A percentile compares a stretch with the other conserved stretches of the same genome.
These are phyloP conservation scores for Globisporangium middletonii DNA, from an alignment of 352 stramenopile genomes.

Conservation along the genomic window DNA sequence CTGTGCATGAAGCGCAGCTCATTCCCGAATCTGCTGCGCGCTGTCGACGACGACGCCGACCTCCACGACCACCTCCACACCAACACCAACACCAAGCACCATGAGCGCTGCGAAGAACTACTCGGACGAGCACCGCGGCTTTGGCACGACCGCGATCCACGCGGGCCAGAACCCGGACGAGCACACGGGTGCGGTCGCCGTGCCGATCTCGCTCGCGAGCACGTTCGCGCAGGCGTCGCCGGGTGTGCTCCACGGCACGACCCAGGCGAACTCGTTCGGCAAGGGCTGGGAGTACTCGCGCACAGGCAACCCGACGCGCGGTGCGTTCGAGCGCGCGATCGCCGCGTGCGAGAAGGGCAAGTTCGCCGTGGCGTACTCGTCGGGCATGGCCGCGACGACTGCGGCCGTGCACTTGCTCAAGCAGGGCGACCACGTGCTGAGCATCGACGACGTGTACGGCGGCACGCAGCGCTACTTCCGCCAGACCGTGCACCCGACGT, in stretches of 20 bases:
- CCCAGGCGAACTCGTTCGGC: conserved; percentile 87
- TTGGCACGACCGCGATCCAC: conserved; percentile 83
- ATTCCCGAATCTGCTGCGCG: conserved; percentile 11
- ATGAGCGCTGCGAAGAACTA: conserved; percentile 58
- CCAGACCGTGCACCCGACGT: conserved; percentile 86
- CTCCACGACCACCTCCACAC: neutral
- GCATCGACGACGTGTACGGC: conserved; percentile 94
- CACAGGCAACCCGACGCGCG: conserved; percentile 94
- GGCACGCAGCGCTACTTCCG: conserved; percentile 94
- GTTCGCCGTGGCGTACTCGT: conserved; percentile 85
- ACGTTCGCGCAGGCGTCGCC: conserved; percentile 86
- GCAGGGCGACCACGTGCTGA: conserved; percentile 92
- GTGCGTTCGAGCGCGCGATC: conserved; percentile 91
- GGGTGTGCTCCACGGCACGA: conserved; percentile 65
- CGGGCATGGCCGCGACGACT: conserved; percentile 89
- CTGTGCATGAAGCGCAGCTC: neutral
- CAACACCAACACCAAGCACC: neutral
- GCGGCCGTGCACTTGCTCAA: conserved; percentile 84
- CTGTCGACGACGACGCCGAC: no score
- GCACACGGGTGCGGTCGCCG: conserved; percentile 71
- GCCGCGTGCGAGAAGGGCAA: conserved; percentile 90
- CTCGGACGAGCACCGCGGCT: conserved; percentile 73
- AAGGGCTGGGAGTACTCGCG: conserved; percentile 95
- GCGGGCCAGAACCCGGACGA: conserved; percentile 72
- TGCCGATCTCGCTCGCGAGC: conserved; percentile 90